Evolutionary conservation across 768 basidiomycete genomes (phyloP).

Genomic region (Auriscalpium orientale): DNA sequence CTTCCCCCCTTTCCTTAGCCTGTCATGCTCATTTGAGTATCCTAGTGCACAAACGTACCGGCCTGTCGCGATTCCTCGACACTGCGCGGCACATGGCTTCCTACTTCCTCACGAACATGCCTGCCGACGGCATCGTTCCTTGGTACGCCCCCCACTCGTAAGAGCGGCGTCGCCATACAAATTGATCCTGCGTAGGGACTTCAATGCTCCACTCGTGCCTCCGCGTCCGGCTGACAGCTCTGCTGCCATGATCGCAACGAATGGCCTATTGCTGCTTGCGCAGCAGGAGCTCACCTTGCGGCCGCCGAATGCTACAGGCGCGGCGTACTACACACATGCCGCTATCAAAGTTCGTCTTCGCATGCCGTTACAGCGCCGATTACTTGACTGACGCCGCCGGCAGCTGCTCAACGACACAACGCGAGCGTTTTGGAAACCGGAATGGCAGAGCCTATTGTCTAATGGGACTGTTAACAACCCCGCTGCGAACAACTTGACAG

Average conservation of each 20-base stretch:
- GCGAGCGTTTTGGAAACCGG: constrained; percentile 37
- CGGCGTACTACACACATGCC: constrained; percentile 35
- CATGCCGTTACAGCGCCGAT: not conserved
- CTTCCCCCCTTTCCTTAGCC: not conserved
- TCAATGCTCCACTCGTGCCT: constrained; percentile 54
- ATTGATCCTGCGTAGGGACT: constrained; percentile 43
- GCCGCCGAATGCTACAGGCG: constrained; percentile 21
- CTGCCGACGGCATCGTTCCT: constrained; percentile 55
- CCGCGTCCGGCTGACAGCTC: constrained; percentile 63
- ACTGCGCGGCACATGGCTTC: constrained; percentile 53
- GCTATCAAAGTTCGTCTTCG: constrained; percentile 37
- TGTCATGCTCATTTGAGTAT: not conserved
- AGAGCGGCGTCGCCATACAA: not conserved
- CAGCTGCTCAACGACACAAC: constrained; percentile 7
- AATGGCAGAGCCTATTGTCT: constrained; percentile 57
- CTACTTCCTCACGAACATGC: constrained; percentile 55
- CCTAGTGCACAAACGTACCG: constrained; percentile 54
- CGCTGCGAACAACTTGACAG: constrained; percentile 46
- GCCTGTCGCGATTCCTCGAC: constrained; percentile 41
- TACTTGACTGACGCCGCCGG: not conserved
- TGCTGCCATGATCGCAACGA: constrained; percentile 57
- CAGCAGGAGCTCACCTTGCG: constrained; percentile 29
- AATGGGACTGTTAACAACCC: constrained; percentile 61
- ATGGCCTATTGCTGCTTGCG: constrained; percentile 52
- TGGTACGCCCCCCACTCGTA: constrained; percentile 33